These are phyloP conservation scores for Shiraia sp. DNA, from an alignment of 2,329 filamentous ascomycete species.

Conservation along the genomic window DNA sequence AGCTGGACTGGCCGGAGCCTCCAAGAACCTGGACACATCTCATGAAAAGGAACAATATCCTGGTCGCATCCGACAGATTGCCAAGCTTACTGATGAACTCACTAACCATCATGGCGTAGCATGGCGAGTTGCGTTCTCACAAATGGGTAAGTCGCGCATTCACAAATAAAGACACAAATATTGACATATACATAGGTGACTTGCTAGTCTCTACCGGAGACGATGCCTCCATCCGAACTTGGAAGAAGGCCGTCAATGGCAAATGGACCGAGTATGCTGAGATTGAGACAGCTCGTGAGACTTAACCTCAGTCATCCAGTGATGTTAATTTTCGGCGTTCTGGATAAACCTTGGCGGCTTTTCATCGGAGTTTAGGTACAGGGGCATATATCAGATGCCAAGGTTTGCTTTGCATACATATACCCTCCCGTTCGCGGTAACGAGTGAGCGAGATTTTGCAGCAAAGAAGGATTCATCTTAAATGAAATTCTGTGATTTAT, in stretches of 20 bases:
- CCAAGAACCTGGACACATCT: conserved; percentile 51
- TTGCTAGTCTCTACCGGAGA: conserved; percentile 77
- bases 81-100: conserved; percentile 67
- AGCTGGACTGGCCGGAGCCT: conserved; percentile 54
- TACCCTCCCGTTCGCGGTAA: conserved; percentile 22
- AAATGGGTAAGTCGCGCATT: conserved; percentile 44
- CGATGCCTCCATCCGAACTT: conserved; percentile 63
- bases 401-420: conserved; percentile 24
- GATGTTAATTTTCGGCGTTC: conserved; percentile 12
- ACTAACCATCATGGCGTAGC: conserved; percentile 71
- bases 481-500: background rate
- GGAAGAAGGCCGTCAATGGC: conserved; percentile 54
- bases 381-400: conserved; percentile 15
- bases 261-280: conserved; percentile 55
- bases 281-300: conserved; percentile 47
- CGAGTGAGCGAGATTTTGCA: background rate
- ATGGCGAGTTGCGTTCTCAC: conserved; percentile 72
- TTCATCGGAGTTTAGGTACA: conserved; percentile 12
- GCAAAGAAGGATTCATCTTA: background rate
- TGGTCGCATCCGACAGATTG: conserved; percentile 67
- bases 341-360: conserved; percentile 10
- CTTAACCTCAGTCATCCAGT: conserved; percentile 14
- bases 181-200: conserved; percentile 60
- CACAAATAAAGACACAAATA: background rate
- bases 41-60: conserved; percentile 61